These are phyloP conservation scores for Somion occarium DNA, from an alignment of 1,284 basidiomycete genomes.

Conservation along the genomic window DNA sequence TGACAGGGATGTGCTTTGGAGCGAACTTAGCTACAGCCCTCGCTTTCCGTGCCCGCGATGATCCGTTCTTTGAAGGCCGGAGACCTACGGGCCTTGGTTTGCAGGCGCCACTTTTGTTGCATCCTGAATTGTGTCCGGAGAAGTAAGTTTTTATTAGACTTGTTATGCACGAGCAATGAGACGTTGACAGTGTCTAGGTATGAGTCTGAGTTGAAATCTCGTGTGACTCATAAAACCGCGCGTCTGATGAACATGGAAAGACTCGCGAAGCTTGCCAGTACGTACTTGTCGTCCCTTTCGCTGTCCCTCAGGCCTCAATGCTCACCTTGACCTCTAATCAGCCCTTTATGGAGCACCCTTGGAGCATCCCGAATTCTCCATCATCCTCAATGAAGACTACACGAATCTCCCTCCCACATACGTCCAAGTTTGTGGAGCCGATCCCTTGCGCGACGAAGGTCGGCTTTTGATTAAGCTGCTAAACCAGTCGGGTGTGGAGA, in stretches of 20 bases:
- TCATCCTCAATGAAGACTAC: conserved; percentile 15
- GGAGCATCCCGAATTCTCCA: conserved; percentile 13
- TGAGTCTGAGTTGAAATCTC: conserved; percentile 18
- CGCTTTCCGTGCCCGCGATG: conserved; percentile 18
- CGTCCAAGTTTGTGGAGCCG: conserved; percentile 18
- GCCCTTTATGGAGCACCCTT: conserved; percentile 8
- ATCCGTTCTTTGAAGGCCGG: conserved; percentile 16
- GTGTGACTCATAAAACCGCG: conserved; percentile 18
- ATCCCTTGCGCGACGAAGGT: conserved; percentile 22
- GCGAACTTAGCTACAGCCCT: conserved; percentile 18
- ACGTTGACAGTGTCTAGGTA: conserved; percentile 14
- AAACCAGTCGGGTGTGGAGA: conserved; percentile 16
- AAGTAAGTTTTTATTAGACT: conserved; percentile 8
- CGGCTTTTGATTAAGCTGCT: conserved; percentile 18
- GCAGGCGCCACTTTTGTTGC: conserved; percentile 10
- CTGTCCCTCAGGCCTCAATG: too few relatives aligned
- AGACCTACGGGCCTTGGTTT: conserved; percentile 13
- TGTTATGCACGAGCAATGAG: background rate
- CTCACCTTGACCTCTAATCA: too few relatives aligned
- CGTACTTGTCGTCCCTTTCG: too few relatives aligned
- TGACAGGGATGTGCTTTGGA: conserved; percentile 22
- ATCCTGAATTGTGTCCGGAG: conserved; percentile 11
- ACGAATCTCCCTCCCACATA: conserved; percentile 17
- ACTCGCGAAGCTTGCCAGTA: too few relatives aligned
- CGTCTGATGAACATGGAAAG: conserved; percentile 7